Evolutionary conservation across 2,329 filamentous ascomycete genomes (phyloP).

Genomic region (Lachnellula subtilissima): DNA sequence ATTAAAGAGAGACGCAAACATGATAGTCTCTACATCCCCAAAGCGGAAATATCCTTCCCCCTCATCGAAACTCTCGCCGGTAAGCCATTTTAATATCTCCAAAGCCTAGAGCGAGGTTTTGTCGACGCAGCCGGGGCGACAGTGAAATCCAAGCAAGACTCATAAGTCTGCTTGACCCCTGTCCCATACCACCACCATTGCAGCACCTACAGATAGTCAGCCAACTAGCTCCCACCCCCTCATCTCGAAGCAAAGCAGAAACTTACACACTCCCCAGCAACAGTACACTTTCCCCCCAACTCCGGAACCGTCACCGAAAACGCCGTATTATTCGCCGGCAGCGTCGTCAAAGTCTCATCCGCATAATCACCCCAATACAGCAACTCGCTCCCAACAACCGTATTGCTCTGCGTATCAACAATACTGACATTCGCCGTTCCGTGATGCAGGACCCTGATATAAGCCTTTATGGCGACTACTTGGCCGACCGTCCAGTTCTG

Average conservation of each 20-base stretch:
- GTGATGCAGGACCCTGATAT: conserved; percentile 44
- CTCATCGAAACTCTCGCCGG: too few species aligned
- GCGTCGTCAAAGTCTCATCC: conserved; percentile 36
- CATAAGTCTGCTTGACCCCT: conserved; percentile 47
- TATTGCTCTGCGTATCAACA: conserved; percentile 44
- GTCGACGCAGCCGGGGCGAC: too few species aligned
- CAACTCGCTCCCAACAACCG: conserved; percentile 42
- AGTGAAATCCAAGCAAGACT: conserved; percentile 48
- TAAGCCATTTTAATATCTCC: too few species aligned
- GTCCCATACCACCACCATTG: conserved; percentile 51
- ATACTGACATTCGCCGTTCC: conserved; percentile 51
- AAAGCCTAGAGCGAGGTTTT: too few species aligned
- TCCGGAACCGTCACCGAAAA: conserved; percentile 52
- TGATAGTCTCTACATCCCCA: too few species aligned
- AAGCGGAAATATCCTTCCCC: too few species aligned
- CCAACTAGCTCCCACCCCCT: conserved; percentile 15
- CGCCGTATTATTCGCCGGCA: conserved; percentile 40
- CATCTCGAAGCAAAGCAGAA: not conserved
- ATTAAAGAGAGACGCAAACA: too few species aligned
- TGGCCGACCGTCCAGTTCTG: conserved; percentile 40
- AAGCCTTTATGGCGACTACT: conserved; percentile 37
- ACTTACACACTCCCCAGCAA: conserved; percentile 22
- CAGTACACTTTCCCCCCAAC: conserved; percentile 38
- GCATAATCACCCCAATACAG: conserved; percentile 47
- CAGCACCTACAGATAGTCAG: conserved; percentile 44